Evolutionary conservation across 2,329 filamentous ascomycete genomes (phyloP).

Genomic region (Fusarium neocosmosporiellum): DNA sequence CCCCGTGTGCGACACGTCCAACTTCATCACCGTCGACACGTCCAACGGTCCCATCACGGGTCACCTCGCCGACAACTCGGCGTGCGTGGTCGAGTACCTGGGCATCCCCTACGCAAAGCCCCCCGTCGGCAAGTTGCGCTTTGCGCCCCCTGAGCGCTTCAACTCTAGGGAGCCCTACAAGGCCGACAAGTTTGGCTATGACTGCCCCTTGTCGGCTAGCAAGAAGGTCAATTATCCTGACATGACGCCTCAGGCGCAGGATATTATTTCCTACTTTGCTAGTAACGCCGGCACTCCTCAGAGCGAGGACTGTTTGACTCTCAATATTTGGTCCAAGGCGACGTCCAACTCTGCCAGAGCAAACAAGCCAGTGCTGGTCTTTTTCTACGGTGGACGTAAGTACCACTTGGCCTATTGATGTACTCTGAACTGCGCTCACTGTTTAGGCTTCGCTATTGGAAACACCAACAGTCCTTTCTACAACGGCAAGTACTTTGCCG

Average conservation of each 20-base stretch:
- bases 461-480: conserved; percentile 53
- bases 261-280: conserved; percentile 36
- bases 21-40: conserved; percentile 44
- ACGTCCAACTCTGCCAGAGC: conserved; percentile 22
- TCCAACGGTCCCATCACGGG: conserved; percentile 50
- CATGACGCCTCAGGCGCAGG: conserved; percentile 33
- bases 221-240: conserved; percentile 33
- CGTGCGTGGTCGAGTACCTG: conserved; percentile 51
- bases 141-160: conserved; percentile 48
- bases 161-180: conserved; percentile 10
- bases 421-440: not conserved
- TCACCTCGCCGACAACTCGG: conserved; percentile 44
- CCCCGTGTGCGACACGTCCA: conserved; percentile 21
- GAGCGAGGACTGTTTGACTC: conserved; percentile 38
- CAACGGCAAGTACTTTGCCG: conserved; percentile 56
- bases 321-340: conserved; percentile 38
- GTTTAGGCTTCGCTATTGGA: conserved; percentile 50
- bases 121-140: conserved; percentile 51
- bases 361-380: conserved; percentile 36
- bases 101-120: conserved; percentile 55
- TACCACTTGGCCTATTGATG: not conserved
- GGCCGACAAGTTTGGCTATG: conserved; percentile 26
- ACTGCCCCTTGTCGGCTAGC: conserved; percentile 33
- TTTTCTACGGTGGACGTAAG: conserved; percentile 39
- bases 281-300: conserved; percentile 28